Conservation (phyloP, 192 early-diverging fungal species). For the Lunasporangiospora selenospora region DNA sequence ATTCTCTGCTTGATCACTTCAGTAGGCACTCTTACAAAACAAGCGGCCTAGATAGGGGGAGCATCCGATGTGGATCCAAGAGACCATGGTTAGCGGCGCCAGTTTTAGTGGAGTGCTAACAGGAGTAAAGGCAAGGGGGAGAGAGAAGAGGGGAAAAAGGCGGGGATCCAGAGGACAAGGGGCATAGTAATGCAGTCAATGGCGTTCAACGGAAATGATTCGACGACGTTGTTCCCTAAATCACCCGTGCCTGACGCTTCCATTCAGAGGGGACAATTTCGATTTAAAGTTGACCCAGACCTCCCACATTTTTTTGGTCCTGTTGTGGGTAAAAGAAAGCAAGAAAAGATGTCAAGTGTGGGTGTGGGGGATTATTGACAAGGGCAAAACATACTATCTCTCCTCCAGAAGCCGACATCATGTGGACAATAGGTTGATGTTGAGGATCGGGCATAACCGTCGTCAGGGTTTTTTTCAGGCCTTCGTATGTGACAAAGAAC, state of each 20-base stretch:
- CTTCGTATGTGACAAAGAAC: conserved; percentile 96
- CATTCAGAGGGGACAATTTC: background rate
- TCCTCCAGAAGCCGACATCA: conserved; percentile 88
- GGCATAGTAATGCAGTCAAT: background rate
- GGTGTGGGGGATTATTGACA: no score
- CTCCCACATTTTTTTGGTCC: no score
- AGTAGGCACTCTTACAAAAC: conserved; percentile 92
- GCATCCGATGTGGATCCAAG: background rate
- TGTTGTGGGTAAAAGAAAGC: no score
- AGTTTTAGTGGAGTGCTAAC: conserved; percentile 3
- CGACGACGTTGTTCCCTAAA: background rate
- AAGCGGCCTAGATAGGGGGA: conserved; percentile 68
- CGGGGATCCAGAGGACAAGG: background rate
- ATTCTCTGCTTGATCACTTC: conserved; percentile 96
- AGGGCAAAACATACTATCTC: conserved; percentile 82
- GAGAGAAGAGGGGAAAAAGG: conserved; percentile 3
- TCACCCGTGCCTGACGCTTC: background rate
- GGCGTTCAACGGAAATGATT: background rate
- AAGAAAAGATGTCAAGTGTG: no score
- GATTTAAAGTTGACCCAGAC: background rate
- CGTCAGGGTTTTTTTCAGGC: conserved; percentile 65
- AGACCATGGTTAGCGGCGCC: background rate
- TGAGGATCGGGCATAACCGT: conserved; percentile 46
- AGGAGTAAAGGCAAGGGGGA: background rate
- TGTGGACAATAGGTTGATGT: conserved; percentile 77